Base-by-base conservation (phyloP, 768 basidiomycete species). In the Phaffia australis region DNA sequence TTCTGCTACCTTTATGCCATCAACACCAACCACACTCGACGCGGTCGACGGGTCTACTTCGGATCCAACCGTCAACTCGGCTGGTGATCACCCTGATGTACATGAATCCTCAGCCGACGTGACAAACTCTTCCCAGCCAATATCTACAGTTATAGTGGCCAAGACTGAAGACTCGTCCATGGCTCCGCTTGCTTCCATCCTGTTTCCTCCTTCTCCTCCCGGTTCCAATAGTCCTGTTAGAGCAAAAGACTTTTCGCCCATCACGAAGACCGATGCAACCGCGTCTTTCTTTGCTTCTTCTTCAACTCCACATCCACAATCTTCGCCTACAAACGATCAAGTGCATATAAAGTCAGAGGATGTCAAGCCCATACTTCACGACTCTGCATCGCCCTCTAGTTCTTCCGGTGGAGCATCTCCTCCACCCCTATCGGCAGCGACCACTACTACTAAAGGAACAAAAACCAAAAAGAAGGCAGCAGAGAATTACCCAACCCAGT, bases 241-340 rank as follows among this genome's bases (percentile, higher is more conserved):
- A 60, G 1, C 59, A 27, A 21, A 49, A 23, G 60, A 61, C 21
- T 48, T 32, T 18, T 61, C 60, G 23, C 23, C 47, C 32, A 49
- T 48, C 8, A 61, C 47, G 11, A 48, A 69, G 66, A 77, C 79
- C 49, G 71, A 78, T 60, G 72, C 76, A 66, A 64, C 69, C 25
- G 25, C 60, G 25, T 76, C 71, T 69, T 82, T 78, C 73, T 84
- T 84, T 65, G 82, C 79, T 72, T 83, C 83, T 75, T 49, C 58
- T 2, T n/a, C 57, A 9, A 25, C 46, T 27, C 35, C 49, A 61
- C 25, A 48, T 27, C 23, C 23, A 30, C 32, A 61, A 27, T 57
- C 27, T 29, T 57, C 56, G 25, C 56, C 56, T 32, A 7, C 32
- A 25, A 21, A 42, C 11, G 35, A 19, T 6, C 32, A 25, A 57